These are phyloP conservation scores for Hanseniaspora meyeri DNA, from an alignment of 805 yeast species.

Conservation along the genomic window DNA sequence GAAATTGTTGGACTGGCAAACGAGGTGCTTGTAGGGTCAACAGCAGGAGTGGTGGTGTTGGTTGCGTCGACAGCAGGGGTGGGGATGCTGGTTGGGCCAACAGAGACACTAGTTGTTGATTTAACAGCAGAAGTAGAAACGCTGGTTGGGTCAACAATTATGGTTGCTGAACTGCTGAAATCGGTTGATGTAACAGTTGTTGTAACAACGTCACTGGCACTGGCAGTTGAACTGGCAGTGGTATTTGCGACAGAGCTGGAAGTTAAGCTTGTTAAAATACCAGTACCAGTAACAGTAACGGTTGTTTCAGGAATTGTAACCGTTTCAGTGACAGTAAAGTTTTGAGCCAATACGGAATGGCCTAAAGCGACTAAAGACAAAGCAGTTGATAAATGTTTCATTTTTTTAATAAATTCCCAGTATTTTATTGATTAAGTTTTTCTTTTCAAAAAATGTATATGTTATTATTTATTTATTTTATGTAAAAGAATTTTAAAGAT, in stretches of 20 bases:
- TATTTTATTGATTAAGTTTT: not conserved
- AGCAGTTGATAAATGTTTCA: not conserved
- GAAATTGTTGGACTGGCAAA: not conserved
- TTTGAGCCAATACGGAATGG: not conserved
- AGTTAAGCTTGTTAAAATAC: not conserved
- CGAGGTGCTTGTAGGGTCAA: not conserved
- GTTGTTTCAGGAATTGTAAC: constrained; percentile 6
- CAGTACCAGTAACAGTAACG: constrained; percentile 2
- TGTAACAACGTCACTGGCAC: not conserved
- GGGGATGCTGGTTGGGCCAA: not conserved
- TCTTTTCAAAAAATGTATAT: not conserved
- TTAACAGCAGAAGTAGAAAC: not conserved
- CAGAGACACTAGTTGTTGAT: not conserved
- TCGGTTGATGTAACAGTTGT: not conserved
- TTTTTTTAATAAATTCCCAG: not conserved
- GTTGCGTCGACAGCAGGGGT: not conserved
- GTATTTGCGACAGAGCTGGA: not conserved
- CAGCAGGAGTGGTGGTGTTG: too few relatives aligned
- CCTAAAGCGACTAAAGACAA: not conserved
- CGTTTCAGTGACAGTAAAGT: constrained; percentile 1
- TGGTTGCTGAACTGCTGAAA: not conserved
- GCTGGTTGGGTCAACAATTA: not conserved
- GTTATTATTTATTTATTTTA: not conserved
- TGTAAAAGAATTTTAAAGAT: not conserved
- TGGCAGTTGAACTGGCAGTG: not conserved